Evolutionary conservation across 139 green algal genomes (phyloP), one percentile per base, ranked within the genome.

Genomic region (Gonium pectorale): DNA sequence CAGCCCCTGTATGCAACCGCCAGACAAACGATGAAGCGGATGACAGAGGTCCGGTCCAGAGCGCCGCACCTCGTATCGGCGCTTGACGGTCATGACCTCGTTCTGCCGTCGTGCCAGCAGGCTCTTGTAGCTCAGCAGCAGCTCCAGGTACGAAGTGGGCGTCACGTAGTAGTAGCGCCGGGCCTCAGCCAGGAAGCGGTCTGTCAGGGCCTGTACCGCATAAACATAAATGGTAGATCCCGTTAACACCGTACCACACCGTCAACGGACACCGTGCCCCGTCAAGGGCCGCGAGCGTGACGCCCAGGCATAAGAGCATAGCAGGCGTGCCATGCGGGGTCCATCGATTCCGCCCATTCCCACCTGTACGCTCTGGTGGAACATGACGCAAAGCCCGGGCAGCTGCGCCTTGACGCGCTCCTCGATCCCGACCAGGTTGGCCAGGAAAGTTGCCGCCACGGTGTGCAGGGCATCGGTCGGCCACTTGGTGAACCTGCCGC

Each of bases 121-220:
- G 41, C 78, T 89, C 87, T 94, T 94, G 91, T 93, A 97, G 54
- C 72, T 90, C 44, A 73, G 62, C 49, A 97, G 90, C 38, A 97
- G 92, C 90, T 97, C 93, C 63, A 97, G 90, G 88, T 97, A 97
- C 35, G 74, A 91, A 29, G 94, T 96, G 52, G 94, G 93, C 43
- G 94, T 97, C 41, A 94, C 87, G 85, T 97, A 97, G 89, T 95
- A 95, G 88, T 95, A 86, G 38, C 93, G 92, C 63, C 85, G 79
- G 81, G 90, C 80, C 86, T 95, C 85, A 26, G 90, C 73, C 51
- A 93, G 86, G 81, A 91, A 96, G 38, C 86, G 67, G 27, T 84
- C 82, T 0, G 83, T 90, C 27, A 88, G 78, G 0, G 31, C 78
- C 77, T 83, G 77, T 3, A 3, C 5, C 29, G 35, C 26, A 11